These are phyloP conservation scores for Teratosphaeria nubilosa DNA, from an alignment of 2,329 filamentous ascomycete genomes.

Conservation along the genomic window DNA sequence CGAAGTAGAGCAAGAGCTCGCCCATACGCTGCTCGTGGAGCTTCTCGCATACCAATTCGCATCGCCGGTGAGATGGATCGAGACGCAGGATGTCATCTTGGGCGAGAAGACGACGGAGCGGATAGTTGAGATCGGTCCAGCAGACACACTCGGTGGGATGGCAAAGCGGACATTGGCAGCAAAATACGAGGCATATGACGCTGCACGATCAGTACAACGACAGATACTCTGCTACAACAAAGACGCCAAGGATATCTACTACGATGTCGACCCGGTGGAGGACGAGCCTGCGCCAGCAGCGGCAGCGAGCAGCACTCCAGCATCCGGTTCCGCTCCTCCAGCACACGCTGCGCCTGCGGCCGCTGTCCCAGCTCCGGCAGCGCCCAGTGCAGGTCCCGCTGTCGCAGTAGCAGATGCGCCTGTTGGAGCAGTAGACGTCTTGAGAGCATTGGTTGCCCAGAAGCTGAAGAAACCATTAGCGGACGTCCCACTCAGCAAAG, in stretches of 20 bases:
- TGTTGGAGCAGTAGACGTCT: constrained; percentile 78
- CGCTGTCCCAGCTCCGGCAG: constrained; percentile 46
- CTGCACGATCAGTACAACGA: constrained; percentile 87
- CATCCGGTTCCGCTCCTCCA: constrained; percentile 38
- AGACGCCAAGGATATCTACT: constrained; percentile 98
- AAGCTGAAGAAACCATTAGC: constrained; percentile 91
- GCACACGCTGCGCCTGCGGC: constrained; percentile 46
- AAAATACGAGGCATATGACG: constrained; percentile 98
- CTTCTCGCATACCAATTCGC: constrained; percentile 98
- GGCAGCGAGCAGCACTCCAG: constrained; percentile 38
- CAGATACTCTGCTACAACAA: constrained; percentile 99
- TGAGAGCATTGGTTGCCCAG: constrained; percentile 82
- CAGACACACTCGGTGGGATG: constrained; percentile 95
- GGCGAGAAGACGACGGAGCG: constrained; percentile 92
- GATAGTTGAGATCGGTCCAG: constrained; percentile 94
- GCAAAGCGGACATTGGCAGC: constrained; percentile 88
- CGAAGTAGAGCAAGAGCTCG: constrained; percentile 98
- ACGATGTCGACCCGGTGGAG: constrained; percentile 89
- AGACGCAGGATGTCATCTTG: constrained; percentile 99
- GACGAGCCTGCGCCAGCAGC: constrained; percentile 60
- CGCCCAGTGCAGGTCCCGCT: constrained; percentile 70
- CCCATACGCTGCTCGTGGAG: constrained; percentile 96
- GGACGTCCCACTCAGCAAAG: constrained; percentile 87
- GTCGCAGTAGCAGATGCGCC: constrained; percentile 78
- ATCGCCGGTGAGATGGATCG: constrained; percentile 98